Evolutionary conservation across 768 basidiomycete species (phyloP), one percentile per base, ranked within the genome.

Genomic region (Floccularia luteovirens): DNA sequence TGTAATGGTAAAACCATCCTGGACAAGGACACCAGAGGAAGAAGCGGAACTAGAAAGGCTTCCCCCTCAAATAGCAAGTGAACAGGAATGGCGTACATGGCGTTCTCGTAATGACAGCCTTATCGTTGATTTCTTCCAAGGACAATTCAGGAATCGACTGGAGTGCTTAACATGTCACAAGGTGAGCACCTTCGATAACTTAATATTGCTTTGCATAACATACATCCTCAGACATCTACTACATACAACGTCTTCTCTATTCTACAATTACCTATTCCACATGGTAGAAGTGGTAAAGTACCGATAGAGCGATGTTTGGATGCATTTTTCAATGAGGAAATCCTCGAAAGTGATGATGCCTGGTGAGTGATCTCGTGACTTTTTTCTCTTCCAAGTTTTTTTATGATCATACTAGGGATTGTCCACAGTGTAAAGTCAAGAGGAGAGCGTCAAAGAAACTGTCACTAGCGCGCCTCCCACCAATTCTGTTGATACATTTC

Each of bases 161-260:
- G 76, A 88, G 51, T 99, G 94, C 59, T 55, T 91, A 55, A 94
- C 86, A 3, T 99, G 94, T 56, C 70, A 79, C 46, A 88, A 89
- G 61, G 93, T 92, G 45, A 44, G 64, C 60, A 25, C 14, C 31
- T 41, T 14, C 33, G 5, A 7, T 30, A 36, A 37, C 27, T 27
- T 7, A 22, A 31, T 37, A 19, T 40, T 27, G 33, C 21, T 5
- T 28, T 5, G 24, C 37, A n/a, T n/a, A n/a, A 37, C 36, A 34
- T 38, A 21, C 32, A 12, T 27, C 30, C 35, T 38, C 24, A 97
- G 92, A 97, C 93, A 3, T 96, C 93, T 21, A 98, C 92, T 20
- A 97, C 93, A 3, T 98, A 93, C 52, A 96, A 97, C 55, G 74
- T 87, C 5, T 98, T 98, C 61, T 98, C 96, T 70, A 93, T 92